phyloP scores from a whole-genome alignment of 164 flowering plant genomes.

The Paratinospora sagittata region DNA sequence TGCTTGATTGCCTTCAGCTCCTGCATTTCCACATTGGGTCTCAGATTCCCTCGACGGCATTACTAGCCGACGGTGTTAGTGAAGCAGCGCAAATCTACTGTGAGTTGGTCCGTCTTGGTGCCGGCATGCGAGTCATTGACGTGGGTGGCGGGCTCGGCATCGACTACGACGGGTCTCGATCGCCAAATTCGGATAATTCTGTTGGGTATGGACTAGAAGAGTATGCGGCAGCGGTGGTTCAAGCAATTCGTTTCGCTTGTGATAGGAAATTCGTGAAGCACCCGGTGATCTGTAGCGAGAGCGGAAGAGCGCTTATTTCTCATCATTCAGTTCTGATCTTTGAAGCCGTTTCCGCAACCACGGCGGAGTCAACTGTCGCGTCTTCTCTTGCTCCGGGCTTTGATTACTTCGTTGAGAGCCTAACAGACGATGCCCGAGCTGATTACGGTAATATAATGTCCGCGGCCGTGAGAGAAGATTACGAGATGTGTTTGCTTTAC shows the following conservation, averaged over 20 bases:
- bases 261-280: slow-evolving; percentile 66
- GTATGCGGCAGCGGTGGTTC: slow-evolving; percentile 79
- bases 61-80: slow-evolving; percentile 72
- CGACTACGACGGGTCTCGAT: slow-evolving; percentile 88
- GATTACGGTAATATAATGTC: slow-evolving; percentile 50
- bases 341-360: slow-evolving; percentile 65
- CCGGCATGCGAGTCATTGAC: slow-evolving; percentile 73
- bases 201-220: slow-evolving; percentile 74
- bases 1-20: slow-evolving; percentile 84
- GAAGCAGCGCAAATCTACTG: slow-evolving; percentile 94
- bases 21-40: slow-evolving; percentile 96
- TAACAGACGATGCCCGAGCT: slow-evolving; percentile 48
- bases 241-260: slow-evolving; percentile 54
- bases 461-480: slow-evolving; percentile 56
- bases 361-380: slow-evolving; percentile 16
- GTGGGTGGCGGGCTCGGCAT: slow-evolving; percentile 96
- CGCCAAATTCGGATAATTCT: slow-evolving; percentile 71
- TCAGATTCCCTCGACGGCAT: slow-evolving; percentile 77
- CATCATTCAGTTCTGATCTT: slow-evolving; percentile 87
- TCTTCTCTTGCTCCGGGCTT: slow-evolving; percentile 21
- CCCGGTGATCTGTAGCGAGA: slow-evolving; percentile 88
- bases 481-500: slow-evolving; percentile 47
- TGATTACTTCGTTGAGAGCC: slow-evolving; percentile 37
- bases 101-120: slow-evolving; percentile 88
- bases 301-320: slow-evolving; percentile 94